phyloP scores from a whole-genome alignment of 345 rosid species.

The Lumnitzera racemosa region DNA sequence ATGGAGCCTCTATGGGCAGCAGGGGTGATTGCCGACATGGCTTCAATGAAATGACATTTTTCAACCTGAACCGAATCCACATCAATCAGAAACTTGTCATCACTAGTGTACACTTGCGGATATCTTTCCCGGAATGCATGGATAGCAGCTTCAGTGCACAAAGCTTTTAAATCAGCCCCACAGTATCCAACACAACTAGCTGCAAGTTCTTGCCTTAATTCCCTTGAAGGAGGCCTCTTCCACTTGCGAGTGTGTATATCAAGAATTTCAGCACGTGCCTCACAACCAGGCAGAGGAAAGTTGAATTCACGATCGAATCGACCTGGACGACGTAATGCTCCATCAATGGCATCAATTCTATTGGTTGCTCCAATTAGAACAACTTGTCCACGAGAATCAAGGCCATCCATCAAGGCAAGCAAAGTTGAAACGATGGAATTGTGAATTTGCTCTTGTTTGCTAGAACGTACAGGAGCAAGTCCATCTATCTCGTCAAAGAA shows the following conservation, averaged over 20 bases:
- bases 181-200: conserved; percentile 98
- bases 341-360: conserved; percentile 99
- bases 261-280: conserved; percentile 94
- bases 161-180: conserved; percentile 97
- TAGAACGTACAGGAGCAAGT: conserved; percentile 98
- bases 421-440: conserved; percentile 97
- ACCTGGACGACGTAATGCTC: conserved; percentile 99
- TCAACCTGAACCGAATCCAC: conserved; percentile 84
- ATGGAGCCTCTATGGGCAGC: conserved; percentile 98
- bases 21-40: conserved; percentile 95
- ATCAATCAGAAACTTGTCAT: conserved; percentile 90
- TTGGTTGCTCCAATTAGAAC: conserved; percentile 99
- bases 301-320: conserved; percentile 97
- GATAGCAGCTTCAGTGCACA: conserved; percentile 99
- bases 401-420: conserved; percentile 99
- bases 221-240: conserved; percentile 85
- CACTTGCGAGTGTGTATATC: conserved; percentile 98
- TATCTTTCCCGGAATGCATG: conserved; percentile 97
- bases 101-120: conserved; percentile 98
- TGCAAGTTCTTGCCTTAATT: conserved; percentile 82
- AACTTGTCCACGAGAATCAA: conserved; percentile 99
- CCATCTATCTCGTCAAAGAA: conserved; percentile 99
- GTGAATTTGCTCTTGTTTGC: conserved; percentile 99
- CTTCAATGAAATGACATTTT: conserved; percentile 85
- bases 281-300: conserved; percentile 96